These are phyloP conservation scores for Cymbopogon citratus DNA, from an alignment of 176 grass and related monocot genomes.

Conservation along the genomic window DNA sequence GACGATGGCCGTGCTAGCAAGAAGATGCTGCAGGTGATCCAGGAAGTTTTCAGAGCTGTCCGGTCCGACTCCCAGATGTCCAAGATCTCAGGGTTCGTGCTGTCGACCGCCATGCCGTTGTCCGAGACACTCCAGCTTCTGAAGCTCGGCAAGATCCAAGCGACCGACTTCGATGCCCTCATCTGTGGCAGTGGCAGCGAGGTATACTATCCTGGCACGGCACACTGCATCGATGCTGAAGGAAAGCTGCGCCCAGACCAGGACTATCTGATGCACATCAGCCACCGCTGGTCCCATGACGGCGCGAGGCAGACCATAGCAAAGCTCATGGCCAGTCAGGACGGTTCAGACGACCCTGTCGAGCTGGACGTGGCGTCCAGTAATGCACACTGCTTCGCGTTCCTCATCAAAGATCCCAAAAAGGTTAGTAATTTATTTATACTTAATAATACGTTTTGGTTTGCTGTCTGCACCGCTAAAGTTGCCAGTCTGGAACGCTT, in stretches of 20 bases:
- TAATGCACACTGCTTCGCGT: constrained; percentile 75
- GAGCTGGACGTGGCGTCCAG: constrained; percentile 61
- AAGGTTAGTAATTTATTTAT: constrained; percentile 27
- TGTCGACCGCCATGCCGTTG: constrained; percentile 90
- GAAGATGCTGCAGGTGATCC: constrained; percentile 77
- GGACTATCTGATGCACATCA: constrained; percentile 81
- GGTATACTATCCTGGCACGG: constrained; percentile 88
- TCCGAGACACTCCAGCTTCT: constrained; percentile 59
- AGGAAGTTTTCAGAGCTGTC: constrained; percentile 75
- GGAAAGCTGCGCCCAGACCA: constrained; percentile 78
- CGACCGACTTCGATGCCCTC: constrained; percentile 84
- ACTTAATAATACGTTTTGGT: no score
- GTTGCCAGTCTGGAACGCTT: no score
- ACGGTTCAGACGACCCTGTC: constrained; percentile 15
- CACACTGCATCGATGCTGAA: constrained; percentile 54
- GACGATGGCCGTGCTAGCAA: constrained; percentile 56
- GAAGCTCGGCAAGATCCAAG: constrained; percentile 50
- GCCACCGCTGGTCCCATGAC: constrained; percentile 82
- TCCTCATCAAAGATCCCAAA: constrained; percentile 66
- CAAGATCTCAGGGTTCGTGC: constrained; percentile 83
- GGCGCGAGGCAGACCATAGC: constrained; percentile 58
- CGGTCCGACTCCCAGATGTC: constrained; percentile 85
- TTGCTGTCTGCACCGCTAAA: no score
- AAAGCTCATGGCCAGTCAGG: constrained; percentile 53
- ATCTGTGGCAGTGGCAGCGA: constrained; percentile 86